phyloP scores from a whole-genome alignment of 2,329 filamentous ascomycete species.

The Aspergillus vadensis region DNA sequence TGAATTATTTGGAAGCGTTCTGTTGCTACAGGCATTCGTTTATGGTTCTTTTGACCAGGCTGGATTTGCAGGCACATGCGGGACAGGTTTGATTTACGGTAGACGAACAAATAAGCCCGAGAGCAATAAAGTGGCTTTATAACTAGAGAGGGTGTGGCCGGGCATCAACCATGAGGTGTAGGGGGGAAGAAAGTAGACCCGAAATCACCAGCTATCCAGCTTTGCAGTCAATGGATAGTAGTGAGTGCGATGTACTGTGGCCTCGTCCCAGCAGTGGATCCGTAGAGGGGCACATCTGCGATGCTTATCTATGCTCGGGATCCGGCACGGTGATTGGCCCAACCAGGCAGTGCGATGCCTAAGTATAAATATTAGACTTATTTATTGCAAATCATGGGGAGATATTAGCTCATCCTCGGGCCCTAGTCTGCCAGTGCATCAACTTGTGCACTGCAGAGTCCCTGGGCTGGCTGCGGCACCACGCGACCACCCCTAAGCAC shows the following conservation, averaged over 20 bases:
- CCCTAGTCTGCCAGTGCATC: neutral
- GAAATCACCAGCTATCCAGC: too few species aligned
- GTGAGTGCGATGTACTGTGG: neutral
- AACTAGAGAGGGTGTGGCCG: neutral
- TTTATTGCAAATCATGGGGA: slow-evolving; percentile 9
- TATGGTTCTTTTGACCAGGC: neutral
- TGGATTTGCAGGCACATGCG: neutral
- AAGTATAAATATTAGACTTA: slow-evolving; percentile 7
- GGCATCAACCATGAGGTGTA: too few species aligned
- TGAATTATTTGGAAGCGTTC: slow-evolving; percentile 7
- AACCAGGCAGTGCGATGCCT: neutral
- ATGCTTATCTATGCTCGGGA: slow-evolving; percentile 6
- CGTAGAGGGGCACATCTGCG: slow-evolving; percentile 2
- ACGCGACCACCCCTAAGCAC: neutral
- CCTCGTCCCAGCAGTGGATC: slow-evolving; percentile 6
- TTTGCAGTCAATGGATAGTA: too few species aligned
- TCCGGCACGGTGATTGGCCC: slow-evolving; percentile 2
- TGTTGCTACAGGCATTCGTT: slow-evolving; percentile 10
- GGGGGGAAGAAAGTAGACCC: too few species aligned
- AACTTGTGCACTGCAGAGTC: neutral
- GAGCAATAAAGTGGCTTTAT: slow-evolving; percentile 1
- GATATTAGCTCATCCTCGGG: neutral
- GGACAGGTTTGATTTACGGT: slow-evolving; percentile 4
- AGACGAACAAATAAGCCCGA: neutral
- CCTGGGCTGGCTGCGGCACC: neutral